These are phyloP conservation scores for Yamadazyma sp. DNA, from an alignment of 805 yeast genomes.

Conservation along the genomic window DNA sequence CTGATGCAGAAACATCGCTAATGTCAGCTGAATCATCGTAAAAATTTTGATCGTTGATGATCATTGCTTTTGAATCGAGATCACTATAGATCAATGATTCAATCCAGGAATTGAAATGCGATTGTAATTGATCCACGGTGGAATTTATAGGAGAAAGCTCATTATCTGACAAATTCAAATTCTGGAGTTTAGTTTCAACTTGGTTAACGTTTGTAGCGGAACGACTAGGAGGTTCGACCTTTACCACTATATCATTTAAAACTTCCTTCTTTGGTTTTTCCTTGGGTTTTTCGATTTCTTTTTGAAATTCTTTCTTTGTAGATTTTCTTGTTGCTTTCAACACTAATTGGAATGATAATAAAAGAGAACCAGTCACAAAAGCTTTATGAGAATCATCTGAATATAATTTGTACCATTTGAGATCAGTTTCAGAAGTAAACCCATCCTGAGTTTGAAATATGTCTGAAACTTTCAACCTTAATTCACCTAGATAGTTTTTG, in stretches of 20 bases:
- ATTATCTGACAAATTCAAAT: background rate
- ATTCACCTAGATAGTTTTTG: constrained; percentile 40
- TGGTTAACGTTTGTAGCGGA: constrained; percentile 3
- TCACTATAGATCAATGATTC: constrained; percentile 23
- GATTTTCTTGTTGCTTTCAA: constrained; percentile 11
- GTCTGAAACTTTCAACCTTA: constrained; percentile 28
- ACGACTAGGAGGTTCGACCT: constrained; percentile 16
- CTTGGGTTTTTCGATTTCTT: background rate
- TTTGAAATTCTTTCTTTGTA: constrained; percentile 11
- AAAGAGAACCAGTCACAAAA: constrained; percentile 48
- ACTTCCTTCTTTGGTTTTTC: background rate
- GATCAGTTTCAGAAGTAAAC: constrained; percentile 19
- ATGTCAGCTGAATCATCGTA: constrained; percentile 23
- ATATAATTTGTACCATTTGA: constrained; percentile 45
- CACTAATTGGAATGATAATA: constrained; percentile 39
- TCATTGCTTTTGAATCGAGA: constrained; percentile 2
- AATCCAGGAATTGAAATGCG: constrained; percentile 24
- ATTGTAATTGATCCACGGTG: constrained; percentile 5
- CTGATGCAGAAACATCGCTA: constrained; percentile 21
- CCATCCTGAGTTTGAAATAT: constrained; percentile 20
- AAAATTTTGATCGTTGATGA: constrained; percentile 40
- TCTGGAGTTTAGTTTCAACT: background rate
- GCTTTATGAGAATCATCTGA: constrained; percentile 37
- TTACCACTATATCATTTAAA: constrained; percentile 2
- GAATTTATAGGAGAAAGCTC: constrained; percentile 2